Percentiles rank a stretch among this genome's conserved stretches.
Evolutionary conservation across 2,329 filamentous ascomycete genomes (phyloP).

Genomic region (Blastomyces silverae): DNA sequence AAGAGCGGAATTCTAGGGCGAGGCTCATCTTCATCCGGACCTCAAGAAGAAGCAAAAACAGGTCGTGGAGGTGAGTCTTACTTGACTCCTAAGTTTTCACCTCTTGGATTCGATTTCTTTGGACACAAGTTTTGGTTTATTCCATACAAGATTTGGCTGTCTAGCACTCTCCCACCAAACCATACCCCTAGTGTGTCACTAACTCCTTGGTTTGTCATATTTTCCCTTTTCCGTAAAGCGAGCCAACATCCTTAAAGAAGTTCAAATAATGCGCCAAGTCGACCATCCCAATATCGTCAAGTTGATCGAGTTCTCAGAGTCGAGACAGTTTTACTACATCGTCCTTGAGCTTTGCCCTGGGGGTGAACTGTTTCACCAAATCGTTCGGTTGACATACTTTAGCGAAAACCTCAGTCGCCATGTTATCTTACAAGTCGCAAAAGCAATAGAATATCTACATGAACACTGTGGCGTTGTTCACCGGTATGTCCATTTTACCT

Average conservation of each 20-base stretch:
- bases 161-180: not conserved
- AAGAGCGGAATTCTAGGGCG: slow-evolving; percentile 58
- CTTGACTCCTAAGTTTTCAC: slow-evolving; percentile 27
- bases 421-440: slow-evolving; percentile 91
- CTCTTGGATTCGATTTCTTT: slow-evolving; percentile 13
- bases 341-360: slow-evolving; percentile 90
- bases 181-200: slow-evolving; percentile 22
- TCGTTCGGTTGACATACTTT: slow-evolving; percentile 96
- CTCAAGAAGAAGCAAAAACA: slow-evolving; percentile 84
- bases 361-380: slow-evolving; percentile 96
- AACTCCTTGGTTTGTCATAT: slow-evolving; percentile 20
- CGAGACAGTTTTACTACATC: slow-evolving; percentile 93
- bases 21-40: slow-evolving; percentile 89
- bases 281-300: slow-evolving; percentile 96
- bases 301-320: slow-evolving; percentile 88
- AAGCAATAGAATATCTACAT: slow-evolving; percentile 87
- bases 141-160: not conserved
- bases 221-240: slow-evolving; percentile 51
- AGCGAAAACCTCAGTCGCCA: slow-evolving; percentile 92
- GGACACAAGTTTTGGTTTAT: not conserved
- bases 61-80: slow-evolving; percentile 81
- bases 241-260: slow-evolving; percentile 96
- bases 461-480: slow-evolving; percentile 94
- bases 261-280: slow-evolving; percentile 95
- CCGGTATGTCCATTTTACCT: slow-evolving; percentile 56